Evolutionary conservation across 2,329 filamentous ascomycete genomes (phyloP), one percentile per base, ranked within the genome.

Genomic region (Aspergillus terreus): DNA sequence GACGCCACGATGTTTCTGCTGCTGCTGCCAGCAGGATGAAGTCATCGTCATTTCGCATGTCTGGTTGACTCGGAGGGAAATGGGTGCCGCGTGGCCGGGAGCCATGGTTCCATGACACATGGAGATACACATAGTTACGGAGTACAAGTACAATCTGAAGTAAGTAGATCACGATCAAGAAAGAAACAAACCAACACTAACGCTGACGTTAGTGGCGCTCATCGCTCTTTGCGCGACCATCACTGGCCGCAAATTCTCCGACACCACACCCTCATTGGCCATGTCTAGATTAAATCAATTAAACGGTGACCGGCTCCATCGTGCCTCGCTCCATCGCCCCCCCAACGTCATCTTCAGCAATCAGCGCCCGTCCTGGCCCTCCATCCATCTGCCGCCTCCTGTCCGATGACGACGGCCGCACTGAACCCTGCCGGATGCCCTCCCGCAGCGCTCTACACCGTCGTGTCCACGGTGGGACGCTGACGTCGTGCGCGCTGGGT

Each of bases 291-390:
- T 38, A 38, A 38, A 38, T 7, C 15, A 38, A 38, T 38, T 38
- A 38, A 38, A 38, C 35, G 35, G 15, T 38, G 15, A 17, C 35
- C 35, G 14, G 35, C 14, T n/a, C 15, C 32, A 42, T 38, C 19
- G 36, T 46, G 11, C 7, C 3, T 30, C 27, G 27, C 27, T 30
- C 7, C 7, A 30, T 30, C 27, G 27, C 27, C 27, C 27, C 27
- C 27, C 27, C 27, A 30, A 30, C 27, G 27, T 30, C 27, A 30
- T 30, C 27, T 30, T 23, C 23, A 27, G 35, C 41, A 46, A 51
- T 40, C 49, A 52, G n/a, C 27, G 32, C 54, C 55, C 46, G 55
- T 60, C 62, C 23, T 33, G 11, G 30, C 46, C 50, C 41, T 42
- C 42, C 42, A 19, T 35, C 35, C 35, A 17, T 38, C 14, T 38